phyloP scores from a whole-genome alignment of 129 eudicot genomes.

The Smallanthus sonchifolius region DNA sequence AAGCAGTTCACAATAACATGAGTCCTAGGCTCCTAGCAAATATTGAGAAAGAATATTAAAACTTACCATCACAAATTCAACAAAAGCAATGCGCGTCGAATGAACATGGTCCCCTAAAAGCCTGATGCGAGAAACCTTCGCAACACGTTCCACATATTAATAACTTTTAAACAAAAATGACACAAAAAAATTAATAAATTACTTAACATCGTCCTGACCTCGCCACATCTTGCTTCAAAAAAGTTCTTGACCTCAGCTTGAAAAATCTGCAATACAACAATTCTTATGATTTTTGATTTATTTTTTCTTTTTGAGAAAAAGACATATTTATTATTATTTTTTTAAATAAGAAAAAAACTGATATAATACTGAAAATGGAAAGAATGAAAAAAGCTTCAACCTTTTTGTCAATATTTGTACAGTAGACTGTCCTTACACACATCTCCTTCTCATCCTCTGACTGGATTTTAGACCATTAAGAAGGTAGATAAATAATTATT shows the following conservation, averaged over 20 bases:
- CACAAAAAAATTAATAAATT: not conserved
- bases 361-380: not conserved
- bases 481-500: constrained; percentile 2
- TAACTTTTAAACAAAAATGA: not conserved
- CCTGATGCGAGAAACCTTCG: constrained; percentile 92
- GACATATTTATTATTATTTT: not conserved
- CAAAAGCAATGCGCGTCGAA: constrained; percentile 95
- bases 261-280: constrained; percentile 50
- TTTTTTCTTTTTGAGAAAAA: not conserved
- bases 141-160: constrained; percentile 9
- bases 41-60: not conserved
- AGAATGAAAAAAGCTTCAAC: constrained; percentile 27
- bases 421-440: constrained; percentile 97
- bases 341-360: not conserved
- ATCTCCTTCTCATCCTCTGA: constrained; percentile 97
- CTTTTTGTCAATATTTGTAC: constrained; percentile 98
- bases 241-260: constrained; percentile 84
- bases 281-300: not conserved
- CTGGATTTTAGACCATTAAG: constrained; percentile 34
- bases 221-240: constrained; percentile 90
- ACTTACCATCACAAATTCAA: constrained; percentile 83
- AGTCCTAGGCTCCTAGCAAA: not conserved
- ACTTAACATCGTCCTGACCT: constrained; percentile 40
- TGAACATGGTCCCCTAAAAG: constrained; percentile 94
- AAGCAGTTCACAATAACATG: not conserved